Evolutionary conservation across 805 yeast genomes (phyloP).

Genomic region (Monosporozyma solicola): DNA sequence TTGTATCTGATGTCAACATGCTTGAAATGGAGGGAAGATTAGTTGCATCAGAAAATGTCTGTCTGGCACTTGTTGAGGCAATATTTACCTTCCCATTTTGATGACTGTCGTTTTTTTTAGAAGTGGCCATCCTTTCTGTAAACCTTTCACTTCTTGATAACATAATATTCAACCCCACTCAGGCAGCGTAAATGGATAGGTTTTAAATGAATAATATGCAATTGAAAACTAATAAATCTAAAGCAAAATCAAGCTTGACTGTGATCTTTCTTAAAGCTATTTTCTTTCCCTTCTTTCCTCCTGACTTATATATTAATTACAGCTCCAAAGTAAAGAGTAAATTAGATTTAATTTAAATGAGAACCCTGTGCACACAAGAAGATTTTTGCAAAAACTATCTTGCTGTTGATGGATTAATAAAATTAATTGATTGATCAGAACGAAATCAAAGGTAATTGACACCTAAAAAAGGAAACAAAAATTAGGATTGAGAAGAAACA

Average conservation of each 20-base stretch:
- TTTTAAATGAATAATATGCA: neutral
- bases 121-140: neutral
- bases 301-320: neutral
- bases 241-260: neutral
- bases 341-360: neutral
- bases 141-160: neutral
- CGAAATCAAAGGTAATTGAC: neutral
- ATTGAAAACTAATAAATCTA: neutral
- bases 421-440: neutral
- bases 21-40: neutral
- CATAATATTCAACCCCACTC: neutral
- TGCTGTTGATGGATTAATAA: neutral
- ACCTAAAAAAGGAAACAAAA: neutral
- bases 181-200: neutral
- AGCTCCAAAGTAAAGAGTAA: neutral
- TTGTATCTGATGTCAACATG: neutral
- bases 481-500: neutral
- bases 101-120: neutral
- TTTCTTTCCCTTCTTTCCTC: neutral
- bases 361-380: neutral
- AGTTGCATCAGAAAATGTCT: neutral
- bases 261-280: neutral
- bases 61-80: neutral
- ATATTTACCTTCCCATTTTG: neutral
- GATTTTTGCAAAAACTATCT: neutral